A percentile compares a stretch with the other conserved stretches of the same genome.
These are phyloP conservation scores for Rhododendron ferrugineum DNA, from an alignment of 148 eudicot genomes.

Conservation along the genomic window DNA sequence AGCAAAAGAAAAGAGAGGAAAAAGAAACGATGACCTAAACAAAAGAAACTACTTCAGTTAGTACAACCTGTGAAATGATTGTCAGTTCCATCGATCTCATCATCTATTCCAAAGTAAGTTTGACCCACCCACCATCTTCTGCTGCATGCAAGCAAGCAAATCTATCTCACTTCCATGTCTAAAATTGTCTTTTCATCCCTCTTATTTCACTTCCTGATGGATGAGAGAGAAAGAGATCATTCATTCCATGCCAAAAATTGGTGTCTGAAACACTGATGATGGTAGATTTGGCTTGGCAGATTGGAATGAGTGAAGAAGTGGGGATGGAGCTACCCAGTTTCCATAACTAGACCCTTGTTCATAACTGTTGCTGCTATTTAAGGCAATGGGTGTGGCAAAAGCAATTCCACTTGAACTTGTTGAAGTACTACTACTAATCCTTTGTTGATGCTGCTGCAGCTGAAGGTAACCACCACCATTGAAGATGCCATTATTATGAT, in stretches of 20 bases:
- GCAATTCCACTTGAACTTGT: slow-evolving; percentile 1
- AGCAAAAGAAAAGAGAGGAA: background rate
- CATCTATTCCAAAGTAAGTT: background rate
- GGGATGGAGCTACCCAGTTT: slow-evolving; percentile 39
- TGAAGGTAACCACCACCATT: slow-evolving; percentile 17
- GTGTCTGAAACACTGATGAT: slow-evolving; percentile 42
- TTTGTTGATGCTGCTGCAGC: slow-evolving; percentile 33
- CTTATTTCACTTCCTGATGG: slow-evolving; percentile 11
- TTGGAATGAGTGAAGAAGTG: slow-evolving; percentile 34
- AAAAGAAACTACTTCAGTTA: slow-evolving; percentile 5
- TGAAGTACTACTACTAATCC: background rate
- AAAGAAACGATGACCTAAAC: background rate
- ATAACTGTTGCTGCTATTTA: slow-evolving; percentile 12
- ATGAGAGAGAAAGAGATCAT: background rate
- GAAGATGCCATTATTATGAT: slow-evolving; percentile 19
- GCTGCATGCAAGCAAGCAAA: background rate
- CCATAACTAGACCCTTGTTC: slow-evolving; percentile 22
- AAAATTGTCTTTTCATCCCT: background rate
- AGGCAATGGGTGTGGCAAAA: slow-evolving; percentile 20
- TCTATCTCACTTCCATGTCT: background rate
- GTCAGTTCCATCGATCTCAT: slow-evolving; percentile 19
- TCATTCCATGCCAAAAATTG: slow-evolving; percentile 78
- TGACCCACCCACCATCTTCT: background rate
- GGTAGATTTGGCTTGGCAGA: slow-evolving; percentile 27
- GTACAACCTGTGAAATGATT: slow-evolving; percentile 30